Evolutionary conservation across 78 protist genomes (phyloP), one percentile per base, ranked within the genome.

Genomic region (Dictyostelium purpureum): DNA sequence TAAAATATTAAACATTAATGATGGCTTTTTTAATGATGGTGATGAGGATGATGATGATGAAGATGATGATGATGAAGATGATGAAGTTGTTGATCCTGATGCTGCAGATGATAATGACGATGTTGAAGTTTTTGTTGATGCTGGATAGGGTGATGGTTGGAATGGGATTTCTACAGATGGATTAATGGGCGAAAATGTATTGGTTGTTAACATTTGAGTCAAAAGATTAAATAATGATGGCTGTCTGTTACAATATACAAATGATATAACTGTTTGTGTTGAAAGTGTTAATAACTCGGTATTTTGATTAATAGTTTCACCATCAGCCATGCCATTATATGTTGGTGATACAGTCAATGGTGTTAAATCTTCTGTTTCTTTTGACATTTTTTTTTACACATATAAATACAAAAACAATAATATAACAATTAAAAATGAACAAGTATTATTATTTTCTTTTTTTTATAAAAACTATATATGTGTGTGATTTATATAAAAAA

Each of bases 161-260:
- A 74, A 74, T 33, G 80, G 80, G 16, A 74, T 74, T 61, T 61
- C 69, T 14, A 61, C 37, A 11, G 75, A 21, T 67, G 75, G 75
- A 67, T 33, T 67, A 40, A 67, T 67, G 21, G 91, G 91, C 28
- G 91, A 28, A 37, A 85, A 85, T 43, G 63, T 85, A 43, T 85
- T 85, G 57, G 91, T 73, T 45, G 91, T 71, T 18, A 85, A 35
- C 91, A 85, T 85, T 56, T 85, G 91, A 33, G 76, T 85, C 24
- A 85, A 35, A 18, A 85, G 14, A 37, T 73, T 85, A 43, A 85
- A 85, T 52, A 85, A 31, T 57, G 75, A 59, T 54, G 91, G 49
- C 33, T 85, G 91, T 59, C 65, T 85, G 33, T 73, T 85, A 28
- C 75, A 59, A 56, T 57, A 85, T 10, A 85, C 91, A 59, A 85